Percentiles rank a stretch among this genome's conserved stretches.
These are phyloP conservation scores for Lophium mytilinum DNA, from an alignment of 495 filamentous ascomycete genomes.

Conservation along the genomic window DNA sequence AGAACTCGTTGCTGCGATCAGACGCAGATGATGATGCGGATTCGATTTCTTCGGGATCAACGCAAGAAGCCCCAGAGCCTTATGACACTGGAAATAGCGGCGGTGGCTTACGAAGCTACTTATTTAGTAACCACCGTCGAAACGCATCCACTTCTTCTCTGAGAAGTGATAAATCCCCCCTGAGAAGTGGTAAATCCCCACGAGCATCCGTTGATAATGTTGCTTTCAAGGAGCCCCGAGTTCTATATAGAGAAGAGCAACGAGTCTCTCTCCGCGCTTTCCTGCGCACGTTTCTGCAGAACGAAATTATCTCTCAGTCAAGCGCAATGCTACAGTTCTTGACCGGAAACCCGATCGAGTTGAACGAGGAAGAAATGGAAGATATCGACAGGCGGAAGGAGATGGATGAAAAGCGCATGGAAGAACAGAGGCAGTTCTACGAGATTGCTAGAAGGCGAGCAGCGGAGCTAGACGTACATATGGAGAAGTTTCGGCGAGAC, in stretches of 20 bases:
- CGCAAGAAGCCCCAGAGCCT: conserved; percentile 38
- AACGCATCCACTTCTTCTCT: conserved; percentile 24
- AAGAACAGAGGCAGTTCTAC: conserved; percentile 90
- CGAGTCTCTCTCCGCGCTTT: conserved; percentile 87
- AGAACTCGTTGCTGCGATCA: conserved; percentile 45
- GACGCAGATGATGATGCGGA: conserved; percentile 62
- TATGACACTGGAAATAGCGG: conserved; percentile 27
- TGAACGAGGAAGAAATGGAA: conserved; percentile 71
- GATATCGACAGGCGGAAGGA: conserved; percentile 72
- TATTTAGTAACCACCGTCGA: conserved; percentile 25
- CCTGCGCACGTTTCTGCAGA: conserved; percentile 72
- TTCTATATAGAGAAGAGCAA: conserved; percentile 83
- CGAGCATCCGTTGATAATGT: conserved; percentile 43
- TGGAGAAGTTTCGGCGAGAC: conserved; percentile 75
- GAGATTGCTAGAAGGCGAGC: conserved; percentile 88
- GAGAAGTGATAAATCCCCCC: conserved; percentile 37
- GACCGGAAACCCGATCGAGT: conserved; percentile 53
- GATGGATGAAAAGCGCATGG: conserved; percentile 78
- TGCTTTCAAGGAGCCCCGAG: conserved; percentile 16
- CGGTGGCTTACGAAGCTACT: conserved; percentile 36
- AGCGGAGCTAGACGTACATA: conserved; percentile 89
- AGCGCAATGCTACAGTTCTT: conserved; percentile 78
- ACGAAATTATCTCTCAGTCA: conserved; percentile 72
- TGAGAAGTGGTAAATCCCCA: conserved; percentile 36
- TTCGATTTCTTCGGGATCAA: conserved; percentile 72